Evolutionary conservation across 345 rosid genomes (phyloP).

Genomic region (Euphorbia peplus): DNA sequence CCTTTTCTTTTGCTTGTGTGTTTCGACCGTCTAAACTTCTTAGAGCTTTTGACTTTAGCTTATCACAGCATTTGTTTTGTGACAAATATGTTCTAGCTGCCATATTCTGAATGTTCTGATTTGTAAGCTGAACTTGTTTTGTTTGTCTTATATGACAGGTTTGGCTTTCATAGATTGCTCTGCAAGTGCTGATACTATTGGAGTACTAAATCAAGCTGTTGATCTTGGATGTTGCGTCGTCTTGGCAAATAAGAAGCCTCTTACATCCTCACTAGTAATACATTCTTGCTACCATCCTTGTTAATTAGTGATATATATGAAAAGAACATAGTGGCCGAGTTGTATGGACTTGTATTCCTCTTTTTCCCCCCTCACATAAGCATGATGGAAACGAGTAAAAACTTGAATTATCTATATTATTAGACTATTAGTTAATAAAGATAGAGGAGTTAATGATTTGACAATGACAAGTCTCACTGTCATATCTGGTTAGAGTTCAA

Average conservation of each 20-base stretch:
- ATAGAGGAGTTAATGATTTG: not conserved
- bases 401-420: not conserved
- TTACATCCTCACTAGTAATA: slow-evolving; percentile 70
- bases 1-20: not conserved
- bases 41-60: not conserved
- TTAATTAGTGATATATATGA: not conserved
- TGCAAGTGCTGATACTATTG: slow-evolving; percentile 61
- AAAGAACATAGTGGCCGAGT: not conserved
- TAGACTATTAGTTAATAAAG: not conserved
- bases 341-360: no score
- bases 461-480: not conserved
- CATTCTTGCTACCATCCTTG: not conserved
- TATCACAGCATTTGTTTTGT: not conserved
- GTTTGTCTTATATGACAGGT: slow-evolving; percentile 41
- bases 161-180: slow-evolving; percentile 84
- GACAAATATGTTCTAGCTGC: not conserved
- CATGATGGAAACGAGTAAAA: not conserved
- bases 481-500: no score
- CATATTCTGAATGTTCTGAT: slow-evolving; percentile 6
- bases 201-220: slow-evolving; percentile 47
- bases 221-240: slow-evolving; percentile 72
- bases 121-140: slow-evolving; percentile 4
- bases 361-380: no score
- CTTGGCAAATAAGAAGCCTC: slow-evolving; percentile 93
- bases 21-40: not conserved